Evolutionary conservation across 225 moss, liverwort and hornwort genomes (phyloP).

Genomic region (Thuidium tamariscinum): DNA sequence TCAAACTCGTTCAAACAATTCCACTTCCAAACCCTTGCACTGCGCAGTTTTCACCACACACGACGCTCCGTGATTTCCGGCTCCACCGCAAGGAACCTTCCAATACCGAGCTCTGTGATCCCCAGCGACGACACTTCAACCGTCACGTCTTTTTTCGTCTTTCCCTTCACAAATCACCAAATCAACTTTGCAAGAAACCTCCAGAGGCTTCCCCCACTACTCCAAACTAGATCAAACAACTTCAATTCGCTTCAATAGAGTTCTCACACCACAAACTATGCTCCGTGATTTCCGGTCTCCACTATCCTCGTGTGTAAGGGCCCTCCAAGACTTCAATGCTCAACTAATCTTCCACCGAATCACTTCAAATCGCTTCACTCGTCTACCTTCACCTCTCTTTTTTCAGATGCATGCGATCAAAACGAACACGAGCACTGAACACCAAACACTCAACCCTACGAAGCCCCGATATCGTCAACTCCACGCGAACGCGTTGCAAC

Average conservation of each 20-base stretch:
- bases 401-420: background rate
- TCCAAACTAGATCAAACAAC: background rate
- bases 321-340: background rate
- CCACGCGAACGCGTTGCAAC: background rate
- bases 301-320: background rate
- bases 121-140: background rate
- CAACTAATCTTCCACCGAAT: background rate
- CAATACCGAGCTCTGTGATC: background rate
- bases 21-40: background rate
- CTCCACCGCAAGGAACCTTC: too few species aligned
- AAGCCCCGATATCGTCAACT: background rate
- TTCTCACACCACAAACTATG: background rate
- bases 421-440: background rate
- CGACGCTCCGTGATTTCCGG: background rate
- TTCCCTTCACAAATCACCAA: background rate
- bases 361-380: background rate
- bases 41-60: background rate
- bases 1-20: background rate
- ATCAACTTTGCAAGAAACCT: background rate
- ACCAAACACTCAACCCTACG: slow-evolving; percentile 6
- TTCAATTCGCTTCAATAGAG: background rate
- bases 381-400: background rate
- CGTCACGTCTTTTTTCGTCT: background rate
- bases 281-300: background rate
- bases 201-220: background rate